phyloP scores from a whole-genome alignment of 1,139 yeast species.

The Blastobotrys aristatus region DNA sequence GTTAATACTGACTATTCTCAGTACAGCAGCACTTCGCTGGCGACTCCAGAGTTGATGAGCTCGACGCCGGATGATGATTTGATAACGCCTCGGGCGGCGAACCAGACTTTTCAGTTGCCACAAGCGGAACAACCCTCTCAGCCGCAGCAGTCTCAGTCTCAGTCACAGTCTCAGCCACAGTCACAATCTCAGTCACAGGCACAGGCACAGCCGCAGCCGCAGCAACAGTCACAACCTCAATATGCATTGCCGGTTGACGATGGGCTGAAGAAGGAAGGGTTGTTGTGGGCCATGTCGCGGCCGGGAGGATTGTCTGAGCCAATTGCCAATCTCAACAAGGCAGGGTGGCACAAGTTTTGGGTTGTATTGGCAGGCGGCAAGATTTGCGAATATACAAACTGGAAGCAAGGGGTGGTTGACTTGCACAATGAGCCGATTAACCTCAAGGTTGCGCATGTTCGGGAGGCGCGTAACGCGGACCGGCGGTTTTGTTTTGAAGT shows the following conservation, averaged over 20 bases:
- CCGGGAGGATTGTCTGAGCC: constrained; percentile 38
- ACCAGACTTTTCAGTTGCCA: too few relatives aligned
- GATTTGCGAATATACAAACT: constrained; percentile 68
- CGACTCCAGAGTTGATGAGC: background rate
- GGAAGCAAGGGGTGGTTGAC: constrained; percentile 61
- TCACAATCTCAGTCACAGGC: background rate
- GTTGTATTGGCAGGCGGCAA: constrained; percentile 66
- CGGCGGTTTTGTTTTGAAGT: constrained; percentile 67
- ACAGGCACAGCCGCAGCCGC: background rate
- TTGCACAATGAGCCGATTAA: constrained; percentile 69
- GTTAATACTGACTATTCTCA: constrained; percentile 8
- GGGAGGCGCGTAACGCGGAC: constrained; percentile 46
- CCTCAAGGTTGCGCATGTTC: constrained; percentile 62
- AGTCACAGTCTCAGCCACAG: background rate
- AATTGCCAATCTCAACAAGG: constrained; percentile 67
- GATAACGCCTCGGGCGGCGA: background rate
- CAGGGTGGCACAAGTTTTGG: constrained; percentile 87
- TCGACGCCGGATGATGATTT: background rate
- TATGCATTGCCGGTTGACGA: background rate
- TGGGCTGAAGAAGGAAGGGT: constrained; percentile 42
- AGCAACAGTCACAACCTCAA: background rate
- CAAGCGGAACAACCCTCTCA: background rate
- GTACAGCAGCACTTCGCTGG: constrained; percentile 6
- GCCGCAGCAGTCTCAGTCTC: background rate
- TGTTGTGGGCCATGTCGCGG: constrained; percentile 51